Base-by-base conservation (phyloP, 176 grass and related monocot genomes). In the Rhipidocladum racemiflorum region DNA sequence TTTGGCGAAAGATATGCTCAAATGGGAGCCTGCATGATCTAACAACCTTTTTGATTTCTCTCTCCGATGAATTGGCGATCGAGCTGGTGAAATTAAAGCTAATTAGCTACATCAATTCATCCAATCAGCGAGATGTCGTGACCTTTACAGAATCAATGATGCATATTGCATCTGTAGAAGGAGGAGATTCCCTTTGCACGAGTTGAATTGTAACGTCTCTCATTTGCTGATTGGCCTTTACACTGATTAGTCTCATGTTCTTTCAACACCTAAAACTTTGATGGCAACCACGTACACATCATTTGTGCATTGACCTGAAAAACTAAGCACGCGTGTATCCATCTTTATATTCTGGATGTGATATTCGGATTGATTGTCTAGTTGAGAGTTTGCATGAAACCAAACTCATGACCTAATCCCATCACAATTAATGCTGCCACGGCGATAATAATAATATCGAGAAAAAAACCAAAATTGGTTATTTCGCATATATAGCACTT, bases 71-170 rank as follows among this genome's bases (percentile, higher is more conserved):
- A 62, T 42, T 50, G 32, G 53, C 34, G 61, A 40, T 62, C 60
- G 27, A 53, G 57, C 57, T 73, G 55, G 56, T 73, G 76, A 80
- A 74, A 66, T 20, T 44, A 84, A 86, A 86, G 76, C 67, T 55
- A 72, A 56, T 74, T 27, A 73, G 77, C 49, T 46, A 49, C 61
- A 81, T 74, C 23, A 36, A 48, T 86, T 66, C 84, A 60, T 67
- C 70, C 77, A 86, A 68, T 86, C 14, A 38, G 69, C 63, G 36
- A 68, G 60, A 57, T 86, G 48, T 66, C 39, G 59, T 86, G 70
- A 86, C 48, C 69, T 86, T 81, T 81, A 74, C 76, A 81, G 61
- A 75, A 86, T 5, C 57, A 39, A 81, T 75, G 36, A 86, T 75
- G 62, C 85, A 11, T 67, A 11, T 67, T 21, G 68, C 27, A 75